Percentiles rank a stretch among this genome's conserved stretches.
Evolutionary conservation across 2,329 filamentous ascomycete genomes (phyloP).

Genomic region (Paraconiothyrium brasiliense): DNA sequence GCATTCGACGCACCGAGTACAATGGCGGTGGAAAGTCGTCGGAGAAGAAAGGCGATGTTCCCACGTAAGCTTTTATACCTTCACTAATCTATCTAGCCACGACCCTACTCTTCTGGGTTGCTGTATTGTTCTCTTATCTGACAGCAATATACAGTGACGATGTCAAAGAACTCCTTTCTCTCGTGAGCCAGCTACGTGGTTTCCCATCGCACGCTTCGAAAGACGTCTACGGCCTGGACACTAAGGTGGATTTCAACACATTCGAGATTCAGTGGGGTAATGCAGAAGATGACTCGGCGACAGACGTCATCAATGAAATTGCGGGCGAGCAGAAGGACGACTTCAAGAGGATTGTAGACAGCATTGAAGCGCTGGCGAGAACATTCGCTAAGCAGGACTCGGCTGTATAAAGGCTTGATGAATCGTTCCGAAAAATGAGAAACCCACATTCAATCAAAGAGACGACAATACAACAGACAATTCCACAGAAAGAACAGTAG

Average conservation of each 20-base stretch:
- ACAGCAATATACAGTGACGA: constrained; percentile 44
- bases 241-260: constrained; percentile 53
- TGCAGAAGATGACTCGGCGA: constrained; percentile 49
- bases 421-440: background rate
- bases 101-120: background rate
- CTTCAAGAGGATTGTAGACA: constrained; percentile 54
- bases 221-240: constrained; percentile 52
- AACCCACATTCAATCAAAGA: no score
- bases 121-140: background rate
- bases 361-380: constrained; percentile 53
- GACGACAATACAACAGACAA: no score
- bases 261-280: constrained; percentile 56
- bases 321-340: constrained; percentile 54
- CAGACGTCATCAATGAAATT: constrained; percentile 44
- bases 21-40: constrained; percentile 40
- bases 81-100: background rate
- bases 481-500: no score
- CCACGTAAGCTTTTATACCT: constrained; percentile 28
- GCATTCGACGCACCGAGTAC: constrained; percentile 43
- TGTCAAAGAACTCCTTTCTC: constrained; percentile 51
- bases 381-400: constrained; percentile 54
- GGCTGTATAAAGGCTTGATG: constrained; percentile 33
- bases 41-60: constrained; percentile 52
- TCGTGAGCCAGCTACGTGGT: constrained; percentile 51
- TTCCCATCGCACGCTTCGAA: constrained; percentile 51